Conservation (phyloP, 1,139 yeast genomes). For the Saccharomycopsis hybrid region DNA sequence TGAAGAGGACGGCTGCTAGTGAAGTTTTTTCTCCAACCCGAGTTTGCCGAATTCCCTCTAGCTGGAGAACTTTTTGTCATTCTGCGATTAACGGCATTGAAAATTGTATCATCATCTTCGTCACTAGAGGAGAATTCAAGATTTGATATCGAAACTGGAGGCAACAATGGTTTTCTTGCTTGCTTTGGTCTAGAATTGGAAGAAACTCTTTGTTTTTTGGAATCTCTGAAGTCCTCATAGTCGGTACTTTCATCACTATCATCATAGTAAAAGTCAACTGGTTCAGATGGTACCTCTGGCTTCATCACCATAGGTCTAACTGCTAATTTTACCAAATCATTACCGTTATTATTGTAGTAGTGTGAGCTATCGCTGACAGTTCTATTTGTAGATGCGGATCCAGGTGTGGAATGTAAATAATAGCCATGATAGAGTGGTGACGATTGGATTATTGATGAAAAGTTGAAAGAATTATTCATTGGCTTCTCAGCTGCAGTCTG, state of each 20-base stretch:
- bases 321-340: slow-evolving; percentile 4
- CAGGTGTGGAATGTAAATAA: slow-evolving; percentile 9
- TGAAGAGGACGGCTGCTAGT: background rate
- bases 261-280: background rate
- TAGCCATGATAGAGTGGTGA: slow-evolving; percentile 19
- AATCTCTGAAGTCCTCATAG: background rate
- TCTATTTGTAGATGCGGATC: background rate
- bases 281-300: slow-evolving; percentile 1
- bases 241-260: slow-evolving; percentile 1
- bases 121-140: slow-evolving; percentile 15
- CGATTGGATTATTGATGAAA: slow-evolving; percentile 16
- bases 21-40: background rate
- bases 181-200: background rate
- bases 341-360: background rate
- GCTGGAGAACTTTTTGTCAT: background rate
- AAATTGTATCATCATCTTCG: slow-evolving; percentile 10
- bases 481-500: background rate
- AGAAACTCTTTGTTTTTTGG: background rate
- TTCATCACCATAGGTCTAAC: slow-evolving; percentile 14
- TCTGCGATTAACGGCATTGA: background rate
- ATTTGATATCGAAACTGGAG: slow-evolving; percentile 17
- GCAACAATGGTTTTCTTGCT: slow-evolving; percentile 13
- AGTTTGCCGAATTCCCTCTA: too few species aligned
- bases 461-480: slow-evolving; percentile 8
- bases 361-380: background rate